A percentile compares a stretch with the other conserved stretches of the same genome.
phyloP scores from a whole-genome alignment of 306 rosid species.

The Vicia villosa region DNA sequence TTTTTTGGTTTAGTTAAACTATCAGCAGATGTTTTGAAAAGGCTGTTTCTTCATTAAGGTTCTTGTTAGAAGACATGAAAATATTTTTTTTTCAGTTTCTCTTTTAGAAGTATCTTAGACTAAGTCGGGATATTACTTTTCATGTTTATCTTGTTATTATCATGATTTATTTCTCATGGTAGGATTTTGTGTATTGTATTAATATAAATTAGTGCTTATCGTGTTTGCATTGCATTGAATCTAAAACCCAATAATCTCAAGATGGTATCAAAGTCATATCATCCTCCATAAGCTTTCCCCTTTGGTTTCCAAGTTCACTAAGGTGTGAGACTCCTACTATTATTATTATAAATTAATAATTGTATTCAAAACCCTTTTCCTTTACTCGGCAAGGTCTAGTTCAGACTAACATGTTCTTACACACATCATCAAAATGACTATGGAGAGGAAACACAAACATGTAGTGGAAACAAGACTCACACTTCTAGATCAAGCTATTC shows the following conservation, averaged over 20 bases:
- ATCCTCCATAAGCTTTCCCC: slow-evolving; percentile 1
- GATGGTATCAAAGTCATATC: background rate
- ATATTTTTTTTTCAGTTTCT: background rate
- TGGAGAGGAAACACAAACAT: no score
- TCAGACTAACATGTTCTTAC: no score
- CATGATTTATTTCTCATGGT: background rate
- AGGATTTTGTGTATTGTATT: background rate
- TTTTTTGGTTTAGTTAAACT: background rate
- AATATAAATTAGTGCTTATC: background rate
- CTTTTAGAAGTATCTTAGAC: background rate
- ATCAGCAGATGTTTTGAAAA: background rate
- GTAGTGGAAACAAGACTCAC: no score
- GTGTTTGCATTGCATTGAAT: background rate
- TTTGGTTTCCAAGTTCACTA: background rate
- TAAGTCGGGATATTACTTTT: background rate
- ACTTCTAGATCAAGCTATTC: no score
- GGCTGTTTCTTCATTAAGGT: slow-evolving; percentile 8
- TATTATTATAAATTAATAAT: no score
- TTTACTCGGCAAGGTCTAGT: background rate
- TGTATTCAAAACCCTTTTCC: no score
- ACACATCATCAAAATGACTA: no score
- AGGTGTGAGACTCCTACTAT: no score
- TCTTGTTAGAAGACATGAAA: background rate
- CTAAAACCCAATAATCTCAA: background rate
- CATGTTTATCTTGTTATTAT: background rate